These are phyloP conservation scores for Colletotrichum viniferum DNA, from an alignment of 2,329 filamentous ascomycete species.

Conservation along the genomic window DNA sequence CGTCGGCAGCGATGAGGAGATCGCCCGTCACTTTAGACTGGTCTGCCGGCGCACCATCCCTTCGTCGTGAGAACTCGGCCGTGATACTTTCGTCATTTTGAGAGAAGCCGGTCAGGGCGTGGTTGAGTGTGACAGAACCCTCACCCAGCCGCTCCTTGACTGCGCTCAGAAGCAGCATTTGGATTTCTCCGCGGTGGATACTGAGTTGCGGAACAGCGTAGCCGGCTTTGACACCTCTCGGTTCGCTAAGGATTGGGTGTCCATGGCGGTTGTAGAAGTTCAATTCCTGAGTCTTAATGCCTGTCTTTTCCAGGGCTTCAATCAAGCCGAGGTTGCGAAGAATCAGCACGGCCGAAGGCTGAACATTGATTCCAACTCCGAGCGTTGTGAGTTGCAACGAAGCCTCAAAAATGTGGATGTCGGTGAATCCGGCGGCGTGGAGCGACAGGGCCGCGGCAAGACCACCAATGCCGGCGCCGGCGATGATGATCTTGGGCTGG, in stretches of 20 bases:
- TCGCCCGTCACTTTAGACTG: not conserved
- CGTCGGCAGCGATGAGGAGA: slow-evolving; percentile 9
- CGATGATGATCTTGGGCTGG: slow-evolving; percentile 27
- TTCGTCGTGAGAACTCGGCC: not conserved
- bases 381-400: slow-evolving; percentile 10
- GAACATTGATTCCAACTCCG: slow-evolving; percentile 5
- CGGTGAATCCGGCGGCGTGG: slow-evolving; percentile 6
- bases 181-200: slow-evolving; percentile 1
- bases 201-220: not conserved
- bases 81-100: not conserved
- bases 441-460: slow-evolving; percentile 12
- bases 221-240: not conserved
- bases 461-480: slow-evolving; percentile 25
- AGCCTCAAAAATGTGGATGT: slow-evolving; percentile 10
- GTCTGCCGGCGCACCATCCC: not conserved
- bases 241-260: not conserved
- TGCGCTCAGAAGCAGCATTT: slow-evolving; percentile 7
- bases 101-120: slow-evolving; percentile 1
- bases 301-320: slow-evolving; percentile 1
- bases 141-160: slow-evolving; percentile 1
- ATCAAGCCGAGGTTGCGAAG: slow-evolving; percentile 8
- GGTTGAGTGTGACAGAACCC: not conserved
- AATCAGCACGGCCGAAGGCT: slow-evolving; percentile 5
- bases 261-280: slow-evolving; percentile 16
- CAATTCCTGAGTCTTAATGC: slow-evolving; percentile 4